Percentiles rank a stretch among this genome's conserved stretches.
Evolutionary conservation across 257 asterid species (phyloP).

Genomic region (Schizonepeta tenuifolia): DNA sequence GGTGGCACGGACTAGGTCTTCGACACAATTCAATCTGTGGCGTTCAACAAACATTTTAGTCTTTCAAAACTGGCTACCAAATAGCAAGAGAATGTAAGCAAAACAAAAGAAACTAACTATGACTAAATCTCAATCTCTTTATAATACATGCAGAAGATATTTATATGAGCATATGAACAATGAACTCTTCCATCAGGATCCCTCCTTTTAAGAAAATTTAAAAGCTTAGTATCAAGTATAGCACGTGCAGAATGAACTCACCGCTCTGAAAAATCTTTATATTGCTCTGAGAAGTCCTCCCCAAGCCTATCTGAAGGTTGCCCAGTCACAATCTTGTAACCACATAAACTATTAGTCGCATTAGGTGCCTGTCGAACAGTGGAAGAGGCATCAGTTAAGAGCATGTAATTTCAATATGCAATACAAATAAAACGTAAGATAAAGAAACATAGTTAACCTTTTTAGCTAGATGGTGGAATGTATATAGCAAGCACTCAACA

Average conservation of each 20-base stretch:
- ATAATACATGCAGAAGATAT: conserved; percentile 8
- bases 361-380: conserved; percentile 75
- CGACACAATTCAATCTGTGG: conserved; percentile 73
- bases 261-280: conserved; percentile 84
- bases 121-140: conserved; percentile 1
- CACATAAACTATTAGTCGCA: conserved; percentile 89
- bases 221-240: conserved; percentile 7
- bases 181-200: conserved; percentile 8
- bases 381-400: conserved; percentile 32
- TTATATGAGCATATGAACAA: background rate
- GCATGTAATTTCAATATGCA: conserved; percentile 14
- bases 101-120: conserved; percentile 8
- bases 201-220: background rate
- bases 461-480: conserved; percentile 87
- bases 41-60: conserved; percentile 23
- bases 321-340: conserved; percentile 95
- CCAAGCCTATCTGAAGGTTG: conserved; percentile 99
- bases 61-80: background rate
- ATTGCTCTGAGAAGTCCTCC: conserved; percentile 85
- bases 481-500: conserved; percentile 85
- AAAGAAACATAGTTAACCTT: conserved; percentile 55
- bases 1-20: conserved; percentile 77
- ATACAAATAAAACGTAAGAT: conserved; percentile 28
- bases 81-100: conserved; percentile 11
- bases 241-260: conserved; percentile 35